Percentiles rank a stretch among this genome's conserved stretches.
Evolutionary conservation across 768 basidiomycete genomes (phyloP).

Genomic region (Trametes meyenii): DNA sequence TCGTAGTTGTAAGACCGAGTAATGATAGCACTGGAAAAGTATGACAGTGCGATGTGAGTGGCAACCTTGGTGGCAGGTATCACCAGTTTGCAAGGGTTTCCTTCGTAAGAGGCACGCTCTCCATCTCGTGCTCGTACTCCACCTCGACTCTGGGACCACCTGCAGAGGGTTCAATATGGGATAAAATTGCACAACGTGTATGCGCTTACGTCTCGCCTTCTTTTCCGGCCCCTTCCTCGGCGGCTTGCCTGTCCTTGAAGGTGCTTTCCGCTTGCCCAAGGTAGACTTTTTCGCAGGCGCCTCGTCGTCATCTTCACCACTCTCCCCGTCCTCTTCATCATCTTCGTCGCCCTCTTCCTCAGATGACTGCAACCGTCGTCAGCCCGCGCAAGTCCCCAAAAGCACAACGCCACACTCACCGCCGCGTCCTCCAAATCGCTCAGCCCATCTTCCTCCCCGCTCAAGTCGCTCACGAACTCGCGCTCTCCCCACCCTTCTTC

Average conservation of each 20-base stretch:
- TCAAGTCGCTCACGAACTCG: constrained; percentile 79
- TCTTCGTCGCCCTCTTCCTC: constrained; percentile 49
- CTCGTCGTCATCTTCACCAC: constrained; percentile 42
- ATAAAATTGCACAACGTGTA: background rate
- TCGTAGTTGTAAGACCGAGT: background rate
- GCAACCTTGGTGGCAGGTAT: background rate
- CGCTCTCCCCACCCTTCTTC: constrained; percentile 65
- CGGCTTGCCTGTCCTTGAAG: constrained; percentile 43
- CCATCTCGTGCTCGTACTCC: constrained; percentile 95
- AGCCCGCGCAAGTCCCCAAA: background rate
- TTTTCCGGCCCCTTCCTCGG: constrained; percentile 60
- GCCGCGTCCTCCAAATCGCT: constrained; percentile 72
- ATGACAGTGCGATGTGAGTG: background rate
- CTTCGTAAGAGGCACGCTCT: constrained; percentile 43
- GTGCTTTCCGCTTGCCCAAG: constrained; percentile 71
- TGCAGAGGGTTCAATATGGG: constrained; percentile 30
- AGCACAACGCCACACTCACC: constrained; percentile 44
- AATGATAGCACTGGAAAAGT: background rate
- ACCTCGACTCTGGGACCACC: constrained; percentile 87
- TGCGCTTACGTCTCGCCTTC: constrained; percentile 58
- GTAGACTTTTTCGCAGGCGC: constrained; percentile 41
- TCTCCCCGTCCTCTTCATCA: constrained; percentile 48
- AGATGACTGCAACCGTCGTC: constrained; percentile 2
- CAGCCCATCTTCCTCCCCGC: constrained; percentile 63
- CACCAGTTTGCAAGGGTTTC: constrained; percentile 34